Evolutionary conservation across 192 early-diverging fungal species (phyloP), one percentile per base, ranked within the genome.

Genomic region (Coemansia sp.): DNA sequence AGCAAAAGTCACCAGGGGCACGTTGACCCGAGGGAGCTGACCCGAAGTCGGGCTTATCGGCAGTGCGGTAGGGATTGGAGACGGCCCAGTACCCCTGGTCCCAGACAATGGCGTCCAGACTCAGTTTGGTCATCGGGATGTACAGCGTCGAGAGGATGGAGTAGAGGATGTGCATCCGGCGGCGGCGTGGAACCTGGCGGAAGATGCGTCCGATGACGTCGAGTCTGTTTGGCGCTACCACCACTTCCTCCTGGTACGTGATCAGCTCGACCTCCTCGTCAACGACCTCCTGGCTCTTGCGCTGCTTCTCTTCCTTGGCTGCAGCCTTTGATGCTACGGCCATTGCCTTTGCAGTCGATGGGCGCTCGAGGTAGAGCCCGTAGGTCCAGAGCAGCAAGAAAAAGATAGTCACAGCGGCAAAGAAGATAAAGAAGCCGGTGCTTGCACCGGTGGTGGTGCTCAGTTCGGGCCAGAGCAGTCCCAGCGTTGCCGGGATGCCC

Each of bases 81-180:
- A 81, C 74, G 5, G 78, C 52, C 82, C 82, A 83, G 71, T 64
- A 83, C 13, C 66, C 70, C 53, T 83, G 74, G 47, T 53, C 45
- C 82, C 82, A 83, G 47, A 81, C 74, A 4, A 83, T 54, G 2
- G 82, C 72, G 48, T 83, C 82, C 15, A 83, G 27, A 22, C 78
- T 68, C 25, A 83, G 68, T 63, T 83, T 83, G 23, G 74, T 42
- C 20, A 78, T 58, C 11, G 82, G 82, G 2, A 83, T 61, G 44
- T 83, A 83, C 59, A 83, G 62, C 23, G 82, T 83, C 2, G 74
- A 62, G 64, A 83, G 58, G n/a, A 72, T 59, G n/a, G 68, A 42
- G 30, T 71, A 73, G 34, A 73, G 27, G 2, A 71, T 64, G 42
- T 81, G 74, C 59, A 68, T 73, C 25, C 74, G 70, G 40, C 62